Evolutionary conservation across 306 rosid genomes (phyloP), one percentile per base, ranked within the genome.

Genomic region (Castanopsis chinensis): DNA sequence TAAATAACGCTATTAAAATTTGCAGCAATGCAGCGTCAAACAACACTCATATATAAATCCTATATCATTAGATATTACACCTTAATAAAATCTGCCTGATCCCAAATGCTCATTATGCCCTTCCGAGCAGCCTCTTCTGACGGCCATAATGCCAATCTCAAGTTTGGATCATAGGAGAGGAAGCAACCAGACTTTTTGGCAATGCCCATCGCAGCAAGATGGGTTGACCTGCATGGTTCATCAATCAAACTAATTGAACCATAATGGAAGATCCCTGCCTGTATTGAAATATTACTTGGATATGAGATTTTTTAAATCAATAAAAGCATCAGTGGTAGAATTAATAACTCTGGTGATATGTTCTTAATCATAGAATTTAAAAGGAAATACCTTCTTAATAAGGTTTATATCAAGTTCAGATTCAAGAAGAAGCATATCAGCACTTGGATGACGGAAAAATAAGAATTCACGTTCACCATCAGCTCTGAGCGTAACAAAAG

Each of bases 221-320:
- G 98, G 71, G 95, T 85, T n/a, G 95, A 94, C 79, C 82, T 87
- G 83, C 88, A 82, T 23, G 98, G 98, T 43, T 94, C 97, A 7
- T 85, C 89, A 80, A 94, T 94, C 93, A 94, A 91, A 89, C 97
- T 94, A 78, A 94, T 94, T 61, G 98, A 94, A 75, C 98, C 98
- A 81, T 88, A 94, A 86, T 94, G 98, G 76, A 94, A 91, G 53
- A 92, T 87, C 67, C 71, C 81, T 30, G 94, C 97, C 97, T 92
- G 88, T 79, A 89, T 65, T 75, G 67, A 85, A 33, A 71, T 57
- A 51, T 78, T 72, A 63, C 28, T 54, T 54, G 57, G 73, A 77
- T 41, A 70, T 73, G 6, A 73, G 60, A 74, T 41, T 41, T 78
- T n/a, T 20, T 13, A 49, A 45, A 54, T 45, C 54, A 30, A 18